Evolutionary conservation across 345 rosid genomes (phyloP), one percentile per base, ranked within the genome.

Genomic region (Acer saccharum): DNA sequence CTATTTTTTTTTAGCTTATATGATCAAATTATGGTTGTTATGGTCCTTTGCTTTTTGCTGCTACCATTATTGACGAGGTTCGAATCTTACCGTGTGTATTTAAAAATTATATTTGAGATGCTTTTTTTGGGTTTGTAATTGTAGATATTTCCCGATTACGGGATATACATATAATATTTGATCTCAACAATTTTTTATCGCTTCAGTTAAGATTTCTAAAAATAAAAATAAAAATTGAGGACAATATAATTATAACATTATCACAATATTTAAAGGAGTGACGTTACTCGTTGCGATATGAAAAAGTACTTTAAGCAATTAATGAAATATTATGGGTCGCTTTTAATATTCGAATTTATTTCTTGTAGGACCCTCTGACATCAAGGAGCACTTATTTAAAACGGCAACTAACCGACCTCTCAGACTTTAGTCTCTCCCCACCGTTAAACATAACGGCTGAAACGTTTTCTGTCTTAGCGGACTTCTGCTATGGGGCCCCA

Each of bases 361-460:
- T 78, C 67, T 77, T 74, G 29, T 83, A 95, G 98, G 95, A 83
- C 76, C 87, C 89, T 46, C 86, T 95, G 86, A 78, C 89, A 32
- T 76, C 85, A 7, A 87, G 78, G 80, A 93, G 98, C 83, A 64
- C 73, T 52, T 90, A 93, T 85, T 89, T 95, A 71, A 88, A 81
- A 77, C 89, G 93, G 80, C 91, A 86, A 77, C 85, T 95, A 82
- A 83, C 88, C 79, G 82, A 76, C 41, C 81, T 77, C 63, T 80
- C 84, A 27, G 90, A 90, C 60, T 72, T 93, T 73, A 95, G 88
- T 71, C 89, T 95, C 72, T 79, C 93, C 6, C 92, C 92, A 69
- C 93, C 93, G 83, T 88, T 93, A 50, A 93, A 92, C 71, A 81
- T 95, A 88, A 88, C 93, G 67, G 86, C 89, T 23, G 89, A 87